Base-by-base conservation (phyloP, 148 eudicot genomes). In the Amaranthus hypochondriacus region DNA sequence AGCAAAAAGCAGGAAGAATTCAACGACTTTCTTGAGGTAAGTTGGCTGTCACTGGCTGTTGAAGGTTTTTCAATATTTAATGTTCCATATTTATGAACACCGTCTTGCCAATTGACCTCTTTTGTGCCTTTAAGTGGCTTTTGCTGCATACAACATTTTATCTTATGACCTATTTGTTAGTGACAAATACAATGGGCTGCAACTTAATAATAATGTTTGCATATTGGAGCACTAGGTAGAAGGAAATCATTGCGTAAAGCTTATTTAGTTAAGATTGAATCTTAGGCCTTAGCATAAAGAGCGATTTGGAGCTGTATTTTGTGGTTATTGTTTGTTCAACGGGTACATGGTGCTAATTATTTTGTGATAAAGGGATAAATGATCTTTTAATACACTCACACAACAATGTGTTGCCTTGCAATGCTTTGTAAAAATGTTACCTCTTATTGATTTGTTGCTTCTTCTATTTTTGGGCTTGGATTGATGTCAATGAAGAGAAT, bases 11-110 rank as follows among this genome's bases (percentile, higher is more conserved):
- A 95, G 81, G 85, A 92, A 69, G 96, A 95, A 79, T 92, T 95
- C 81, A 92, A 90, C 71, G 92, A 87, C n/a, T 95, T 85, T 76
- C 92, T 95, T 61, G 94, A 92, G 97, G 99, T 86, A 67, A 72
- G 48, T 48, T 51, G 50, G 52, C 9, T 80, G 4, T 43, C 55
- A 46, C 21, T 61, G 48, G 44, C 56, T 63, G 49, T 18, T 68
- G 57, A 62, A 56, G 44, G 28, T 62, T 63, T 64, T 28, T 28
- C 39, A 28, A 2, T 28, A 28, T 28, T 2, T 28, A 2, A 28
- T 28, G 39, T 28, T 28, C 39, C 39, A 28, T 28, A 2, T 28
- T 28, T 48, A 44, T 53, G 47, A 64, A 8, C 13, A 56, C 52
- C 42, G 12, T 53, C 52, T 53, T 53, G 60, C 56, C 62, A 62